Evolutionary conservation across 345 rosid genomes (phyloP), one percentile per base, ranked within the genome.

Genomic region (Salix dunnii): DNA sequence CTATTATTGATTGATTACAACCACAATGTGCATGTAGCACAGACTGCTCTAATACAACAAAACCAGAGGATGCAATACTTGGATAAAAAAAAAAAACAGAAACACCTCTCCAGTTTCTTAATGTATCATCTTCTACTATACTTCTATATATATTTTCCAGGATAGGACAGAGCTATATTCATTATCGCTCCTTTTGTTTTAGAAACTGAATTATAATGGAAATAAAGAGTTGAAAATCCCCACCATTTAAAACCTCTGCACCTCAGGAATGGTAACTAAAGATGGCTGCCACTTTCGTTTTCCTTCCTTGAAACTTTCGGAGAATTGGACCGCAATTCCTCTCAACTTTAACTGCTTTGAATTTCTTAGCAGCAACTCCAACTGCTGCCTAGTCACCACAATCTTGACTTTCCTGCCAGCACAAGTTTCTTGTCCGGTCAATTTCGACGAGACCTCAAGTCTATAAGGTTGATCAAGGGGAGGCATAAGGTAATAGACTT

Each of bases 231-330:
- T 7, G 55, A 58, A 8, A 8, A 18, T 31, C 3, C 60, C 60
- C 21, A 20, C 60, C 25, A 20, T 46, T 78, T 76, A 84, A 36
- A 72, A 85, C 42, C 76, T 40, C 35, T 73, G 82, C 65, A 78
- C 79, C 79, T 89, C 90, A 3, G 77, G 79, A 67, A 89, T 84
- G 68, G 90, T 78, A 63, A 82, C 81, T 74, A 90, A 78, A 69
- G 89, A 88, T 25, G 92, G 92, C 71, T 76, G 82, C 97, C 92
- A 90, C 83, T 82, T 87, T 82, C 43, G n/a, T 46, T 65, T 21
- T 74, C 71, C 69, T 25, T 68, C 66, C 48, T 31, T 63, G 10
- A 23, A 76, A 51, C 73, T 74, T 67, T 73, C 75, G 2, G 82
- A 80, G 51, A 79, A 70, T 58, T 33, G 75, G 33, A 80, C 38